phyloP scores from a whole-genome alignment of 2,329 filamentous ascomycete genomes.

The Gaeumannomyces sp. region DNA sequence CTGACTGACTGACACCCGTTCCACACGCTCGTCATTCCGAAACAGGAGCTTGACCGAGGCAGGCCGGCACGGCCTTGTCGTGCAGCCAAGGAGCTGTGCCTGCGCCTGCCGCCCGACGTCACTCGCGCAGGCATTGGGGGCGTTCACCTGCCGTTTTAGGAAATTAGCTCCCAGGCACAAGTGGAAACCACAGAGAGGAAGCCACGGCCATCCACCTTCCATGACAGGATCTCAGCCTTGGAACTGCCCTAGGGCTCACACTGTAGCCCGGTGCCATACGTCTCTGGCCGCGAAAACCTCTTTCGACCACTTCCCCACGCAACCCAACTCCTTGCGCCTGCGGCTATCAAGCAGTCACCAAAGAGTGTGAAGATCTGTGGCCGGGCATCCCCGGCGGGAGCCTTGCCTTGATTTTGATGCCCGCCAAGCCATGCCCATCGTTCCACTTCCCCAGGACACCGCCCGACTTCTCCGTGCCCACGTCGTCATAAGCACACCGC shows the following conservation, averaged over 20 bases:
- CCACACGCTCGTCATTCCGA: background rate
- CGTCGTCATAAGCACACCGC: slow-evolving; percentile 52
- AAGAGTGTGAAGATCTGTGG: background rate
- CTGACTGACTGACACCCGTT: background rate
- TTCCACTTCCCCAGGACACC: slow-evolving; percentile 40
- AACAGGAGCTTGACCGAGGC: background rate
- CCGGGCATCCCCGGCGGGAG: background rate
- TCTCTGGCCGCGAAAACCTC: background rate
- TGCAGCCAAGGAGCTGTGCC: background rate
- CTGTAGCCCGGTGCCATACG: too few relatives aligned
- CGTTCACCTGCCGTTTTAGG: background rate
- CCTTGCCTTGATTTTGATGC: background rate
- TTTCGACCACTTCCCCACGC: background rate
- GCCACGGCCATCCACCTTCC: background rate
- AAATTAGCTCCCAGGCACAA: background rate
- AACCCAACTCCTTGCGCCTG: background rate
- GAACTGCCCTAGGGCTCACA: too few relatives aligned
- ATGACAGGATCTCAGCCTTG: background rate
- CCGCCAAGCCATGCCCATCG: slow-evolving; percentile 40
- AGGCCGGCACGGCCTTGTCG: background rate
- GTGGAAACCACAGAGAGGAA: background rate
- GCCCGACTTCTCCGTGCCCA: slow-evolving; percentile 54
- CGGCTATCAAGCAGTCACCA: background rate
- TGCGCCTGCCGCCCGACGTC: background rate
- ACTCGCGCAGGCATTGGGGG: background rate